Percentiles rank a stretch among this genome's conserved stretches.
Evolutionary conservation across 2,329 filamentous ascomycete genomes (phyloP).

Genomic region (Drechslerella dactyloides): DNA sequence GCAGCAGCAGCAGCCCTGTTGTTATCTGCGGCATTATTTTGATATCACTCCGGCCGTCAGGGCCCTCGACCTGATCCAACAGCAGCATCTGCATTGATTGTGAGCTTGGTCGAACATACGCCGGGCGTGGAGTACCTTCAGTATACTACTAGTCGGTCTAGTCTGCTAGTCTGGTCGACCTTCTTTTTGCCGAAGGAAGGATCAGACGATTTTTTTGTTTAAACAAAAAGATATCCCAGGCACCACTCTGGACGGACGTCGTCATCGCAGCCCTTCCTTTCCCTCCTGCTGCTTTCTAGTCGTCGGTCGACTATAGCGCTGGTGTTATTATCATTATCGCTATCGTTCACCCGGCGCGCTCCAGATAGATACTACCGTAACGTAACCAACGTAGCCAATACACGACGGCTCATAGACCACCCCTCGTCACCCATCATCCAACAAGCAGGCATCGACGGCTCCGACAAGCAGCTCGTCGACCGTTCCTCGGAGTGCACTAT

Average conservation of each 20-base stretch:
- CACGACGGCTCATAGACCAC: no score
- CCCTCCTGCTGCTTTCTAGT: background rate
- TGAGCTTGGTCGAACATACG: no score
- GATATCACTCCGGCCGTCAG: conserved; percentile 47
- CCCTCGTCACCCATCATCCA: background rate
- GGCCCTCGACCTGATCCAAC: conserved; percentile 4
- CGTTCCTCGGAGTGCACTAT: background rate
- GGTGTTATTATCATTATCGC: no score
- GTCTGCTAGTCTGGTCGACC: conserved; percentile 13
- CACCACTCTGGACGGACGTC: conserved; percentile 29
- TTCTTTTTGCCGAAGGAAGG: conserved; percentile 37
- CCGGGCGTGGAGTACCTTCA: no score
- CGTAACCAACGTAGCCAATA: no score
- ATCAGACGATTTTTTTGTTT: conserved; percentile 43
- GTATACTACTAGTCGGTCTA: no score
- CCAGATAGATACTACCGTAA: background rate
- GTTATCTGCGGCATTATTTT: conserved; percentile 51
- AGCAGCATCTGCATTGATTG: conserved; percentile 4
- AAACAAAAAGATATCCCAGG: conserved; percentile 21
- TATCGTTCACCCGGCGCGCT: background rate
- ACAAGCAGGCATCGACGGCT: background rate
- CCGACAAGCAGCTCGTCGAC: background rate
- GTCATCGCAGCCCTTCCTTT: conserved; percentile 19
- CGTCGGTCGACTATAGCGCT: no score
- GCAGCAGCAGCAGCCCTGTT: background rate